These are phyloP conservation scores for Tremella fuciformis DNA, from an alignment of 768 basidiomycete species.

Conservation along the genomic window DNA sequence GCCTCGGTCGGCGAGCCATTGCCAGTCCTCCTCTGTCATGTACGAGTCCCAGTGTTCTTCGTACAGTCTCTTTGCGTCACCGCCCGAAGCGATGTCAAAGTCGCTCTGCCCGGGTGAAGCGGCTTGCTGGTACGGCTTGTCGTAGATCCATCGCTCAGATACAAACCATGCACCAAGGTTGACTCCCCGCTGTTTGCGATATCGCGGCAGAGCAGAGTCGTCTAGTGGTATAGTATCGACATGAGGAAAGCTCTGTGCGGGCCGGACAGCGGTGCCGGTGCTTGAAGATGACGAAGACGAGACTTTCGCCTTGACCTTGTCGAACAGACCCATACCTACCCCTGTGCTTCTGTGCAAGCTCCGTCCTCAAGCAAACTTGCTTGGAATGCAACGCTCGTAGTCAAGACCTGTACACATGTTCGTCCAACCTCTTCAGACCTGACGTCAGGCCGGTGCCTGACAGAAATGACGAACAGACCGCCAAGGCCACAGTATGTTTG, in stretches of 20 bases:
- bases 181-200: conserved; percentile 73
- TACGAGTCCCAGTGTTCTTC: conserved; percentile 74
- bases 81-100: conserved; percentile 59
- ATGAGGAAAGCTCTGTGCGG: not conserved
- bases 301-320: conserved; percentile 46
- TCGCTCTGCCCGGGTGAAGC: conserved; percentile 61
- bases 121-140: conserved; percentile 59
- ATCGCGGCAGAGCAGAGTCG: conserved; percentile 58
- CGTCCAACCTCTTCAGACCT: too few species aligned
- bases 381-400: too few species aligned
- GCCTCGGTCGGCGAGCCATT: conserved; percentile 60
- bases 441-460: too few species aligned
- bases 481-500: not conserved
- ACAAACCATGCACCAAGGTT: conserved; percentile 75
- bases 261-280: not conserved
- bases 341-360: too few species aligned
- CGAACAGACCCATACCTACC: conserved; percentile 42
- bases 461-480: too few species aligned
- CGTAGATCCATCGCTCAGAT: conserved; percentile 70
- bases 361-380: too few species aligned
- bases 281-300: conserved; percentile 7
- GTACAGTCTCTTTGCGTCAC: conserved; percentile 56
- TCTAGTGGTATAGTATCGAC: conserved; percentile 17
- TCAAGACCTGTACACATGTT: too few species aligned
- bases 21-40: conserved; percentile 79